Evolutionary conservation across 2,329 filamentous ascomycete genomes (phyloP).

Genomic region (Colletotrichum cordylinicola): DNA sequence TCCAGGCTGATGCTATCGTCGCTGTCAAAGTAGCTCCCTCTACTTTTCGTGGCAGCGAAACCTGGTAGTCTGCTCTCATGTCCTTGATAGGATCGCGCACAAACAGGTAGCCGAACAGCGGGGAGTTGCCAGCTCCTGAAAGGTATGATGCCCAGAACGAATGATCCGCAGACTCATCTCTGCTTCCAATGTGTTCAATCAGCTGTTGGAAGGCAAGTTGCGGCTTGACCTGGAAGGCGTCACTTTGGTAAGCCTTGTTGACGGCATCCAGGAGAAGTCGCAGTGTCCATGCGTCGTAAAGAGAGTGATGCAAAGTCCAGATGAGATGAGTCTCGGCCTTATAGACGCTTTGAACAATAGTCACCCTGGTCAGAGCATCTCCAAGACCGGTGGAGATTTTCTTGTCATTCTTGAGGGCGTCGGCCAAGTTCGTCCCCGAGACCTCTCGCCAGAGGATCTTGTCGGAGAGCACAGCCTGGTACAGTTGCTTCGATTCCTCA

Average conservation of each 20-base stretch:
- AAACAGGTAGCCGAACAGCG: neutral
- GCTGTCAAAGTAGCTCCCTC: neutral
- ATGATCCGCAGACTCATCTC: neutral
- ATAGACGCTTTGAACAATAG: neutral
- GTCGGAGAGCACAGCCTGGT: neutral
- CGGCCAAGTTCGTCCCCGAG: neutral
- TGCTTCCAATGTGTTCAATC: neutral
- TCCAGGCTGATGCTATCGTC: neutral
- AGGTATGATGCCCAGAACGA: constrained; percentile 7
- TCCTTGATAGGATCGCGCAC: neutral
- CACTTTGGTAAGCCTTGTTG: constrained; percentile 16
- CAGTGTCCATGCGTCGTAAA: constrained; percentile 21
- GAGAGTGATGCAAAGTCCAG: constrained; percentile 15
- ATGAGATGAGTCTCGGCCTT: neutral
- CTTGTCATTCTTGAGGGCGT: neutral
- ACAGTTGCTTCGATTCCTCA: neutral
- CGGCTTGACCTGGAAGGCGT: neutral
- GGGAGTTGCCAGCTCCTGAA: neutral
- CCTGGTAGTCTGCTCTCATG: neutral
- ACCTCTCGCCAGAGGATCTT: neutral
- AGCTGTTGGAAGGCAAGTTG: neutral
- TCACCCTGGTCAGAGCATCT: neutral
- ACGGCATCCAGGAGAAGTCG: constrained; percentile 21
- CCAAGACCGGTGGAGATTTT: neutral
- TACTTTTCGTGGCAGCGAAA: neutral